Conservation (phyloP, 2,329 filamentous ascomycete genomes). For the Beauveria asiatica region DNA sequence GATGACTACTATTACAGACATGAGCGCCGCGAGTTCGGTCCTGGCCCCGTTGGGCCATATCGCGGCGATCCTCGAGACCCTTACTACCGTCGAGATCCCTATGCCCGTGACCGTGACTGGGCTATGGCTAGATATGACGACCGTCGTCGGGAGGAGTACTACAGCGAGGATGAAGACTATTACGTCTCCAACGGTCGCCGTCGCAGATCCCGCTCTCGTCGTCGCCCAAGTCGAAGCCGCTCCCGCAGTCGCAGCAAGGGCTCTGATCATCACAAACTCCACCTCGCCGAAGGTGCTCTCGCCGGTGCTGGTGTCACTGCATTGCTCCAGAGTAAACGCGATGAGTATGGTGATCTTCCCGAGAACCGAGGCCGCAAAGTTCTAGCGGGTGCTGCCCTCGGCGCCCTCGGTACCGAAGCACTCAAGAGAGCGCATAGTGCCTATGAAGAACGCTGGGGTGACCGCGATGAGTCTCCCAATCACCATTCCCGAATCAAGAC, state of each 20-base stretch:
- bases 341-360: slow-evolving; percentile 39
- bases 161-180: slow-evolving; percentile 41
- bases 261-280: slow-evolving; percentile 43
- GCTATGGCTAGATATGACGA: slow-evolving; percentile 29
- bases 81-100: slow-evolving; percentile 19
- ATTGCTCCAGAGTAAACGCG: slow-evolving; percentile 46
- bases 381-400: slow-evolving; percentile 52
- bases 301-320: slow-evolving; percentile 55
- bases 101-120: slow-evolving; percentile 27
- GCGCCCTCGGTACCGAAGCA: slow-evolving; percentile 54
- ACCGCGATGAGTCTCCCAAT: slow-evolving; percentile 30
- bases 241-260: slow-evolving; percentile 41
- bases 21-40: slow-evolving; percentile 31
- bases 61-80: slow-evolving; percentile 21
- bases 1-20: slow-evolving; percentile 47
- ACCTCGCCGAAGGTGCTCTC: slow-evolving; percentile 56
- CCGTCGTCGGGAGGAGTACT: slow-evolving; percentile 34
- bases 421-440: slow-evolving; percentile 52
- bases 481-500: slow-evolving; percentile 47
- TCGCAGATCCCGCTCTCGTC: slow-evolving; percentile 34
- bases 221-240: slow-evolving; percentile 34
- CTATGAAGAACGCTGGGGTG: slow-evolving; percentile 45
- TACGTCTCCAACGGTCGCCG: slow-evolving; percentile 36
- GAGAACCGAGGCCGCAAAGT: slow-evolving; percentile 50
- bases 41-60: slow-evolving; percentile 24